Evolutionary conservation across 2,329 filamentous ascomycete species (phyloP), one percentile per base, ranked within the genome.

Genomic region (Simplicillium aogashimaense): DNA sequence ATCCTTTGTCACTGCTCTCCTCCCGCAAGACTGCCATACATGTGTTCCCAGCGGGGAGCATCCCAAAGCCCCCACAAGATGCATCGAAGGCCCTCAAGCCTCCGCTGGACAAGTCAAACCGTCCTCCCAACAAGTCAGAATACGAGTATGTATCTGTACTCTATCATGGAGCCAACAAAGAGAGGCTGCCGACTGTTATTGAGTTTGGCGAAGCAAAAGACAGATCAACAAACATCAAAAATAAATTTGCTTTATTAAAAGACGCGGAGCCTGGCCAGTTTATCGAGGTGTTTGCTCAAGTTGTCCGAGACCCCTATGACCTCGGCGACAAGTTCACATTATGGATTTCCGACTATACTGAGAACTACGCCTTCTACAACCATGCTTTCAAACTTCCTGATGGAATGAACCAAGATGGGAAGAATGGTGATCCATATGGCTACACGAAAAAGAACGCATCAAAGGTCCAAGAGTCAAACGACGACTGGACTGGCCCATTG

Each of bases 271-370:
- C 70, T 1, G 57, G 59, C 12, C 65, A 51, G 0, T 94, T 81
- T 53, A 77, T 72, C 50, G 78, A 95, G 53, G 54, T 94, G 2
- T 65, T 86, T 14, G 87, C 75, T 2, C 74, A 89, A 53, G 76
- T 94, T 3, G 72, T 88, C 36, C 66, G 58, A 35, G 59, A 65
- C 2, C 71, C 72, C 0, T 67, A 57, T 34, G 60, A 67, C 25
- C 15, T 50, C 7, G 53, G 55, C 16, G 67, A 72, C 18, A 72
- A 61, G 42, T 60, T 74, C 11, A 75, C 77, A 5, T 47, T 95
- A 0, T 88, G 88, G 66, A 64, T 94, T 14, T 83, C 85, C 0
- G 89, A 95, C 58, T 95, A 89, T 57, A 94, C 87, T 0, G 63
- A 75, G 38, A 86, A 95, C 51, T 53, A 66, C 0, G 44, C 52